Percentiles rank a stretch among this genome's conserved stretches.
Conservation (phyloP, 1,284 basidiomycete species). For the Fomitopsis pinicola region DNA sequence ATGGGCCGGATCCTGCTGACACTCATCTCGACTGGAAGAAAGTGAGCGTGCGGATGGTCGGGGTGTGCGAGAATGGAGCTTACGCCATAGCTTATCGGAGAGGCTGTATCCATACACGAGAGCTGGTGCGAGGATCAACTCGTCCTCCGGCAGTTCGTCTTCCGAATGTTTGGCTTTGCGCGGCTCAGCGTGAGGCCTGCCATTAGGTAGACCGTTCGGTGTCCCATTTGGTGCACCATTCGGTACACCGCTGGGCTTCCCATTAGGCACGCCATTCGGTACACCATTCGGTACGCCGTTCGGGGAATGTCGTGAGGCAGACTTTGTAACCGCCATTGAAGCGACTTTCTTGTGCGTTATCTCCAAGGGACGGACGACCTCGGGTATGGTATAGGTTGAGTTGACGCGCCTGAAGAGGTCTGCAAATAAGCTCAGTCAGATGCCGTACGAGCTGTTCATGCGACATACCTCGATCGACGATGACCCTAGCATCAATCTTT, state of each 20-base stretch:
- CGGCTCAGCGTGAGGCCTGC: background rate
- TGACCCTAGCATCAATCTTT: slow-evolving; percentile 36
- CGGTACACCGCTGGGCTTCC: background rate
- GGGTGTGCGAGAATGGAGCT: slow-evolving; percentile 16
- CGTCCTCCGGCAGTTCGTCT: slow-evolving; percentile 40
- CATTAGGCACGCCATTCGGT: too few relatives aligned
- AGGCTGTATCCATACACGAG: slow-evolving; percentile 58
- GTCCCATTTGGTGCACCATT: too few relatives aligned
- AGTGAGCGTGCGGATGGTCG: background rate
- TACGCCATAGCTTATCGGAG: slow-evolving; percentile 55
- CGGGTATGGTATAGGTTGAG: background rate
- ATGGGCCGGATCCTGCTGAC: slow-evolving; percentile 46
- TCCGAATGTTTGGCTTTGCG: background rate
- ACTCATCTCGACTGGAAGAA: slow-evolving; percentile 46
- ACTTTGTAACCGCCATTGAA: background rate
- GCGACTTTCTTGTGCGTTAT: background rate
- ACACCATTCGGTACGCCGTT: too few relatives aligned
- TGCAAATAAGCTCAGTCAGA: background rate
- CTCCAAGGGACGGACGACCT: background rate
- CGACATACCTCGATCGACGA: slow-evolving; percentile 46
- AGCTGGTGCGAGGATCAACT: slow-evolving; percentile 49
- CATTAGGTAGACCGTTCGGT: background rate
- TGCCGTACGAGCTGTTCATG: background rate
- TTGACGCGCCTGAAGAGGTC: background rate
- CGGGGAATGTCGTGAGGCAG: background rate